These are phyloP conservation scores for Cenchrus americanus DNA, from an alignment of 176 grass and related monocot genomes.

Conservation along the genomic window DNA sequence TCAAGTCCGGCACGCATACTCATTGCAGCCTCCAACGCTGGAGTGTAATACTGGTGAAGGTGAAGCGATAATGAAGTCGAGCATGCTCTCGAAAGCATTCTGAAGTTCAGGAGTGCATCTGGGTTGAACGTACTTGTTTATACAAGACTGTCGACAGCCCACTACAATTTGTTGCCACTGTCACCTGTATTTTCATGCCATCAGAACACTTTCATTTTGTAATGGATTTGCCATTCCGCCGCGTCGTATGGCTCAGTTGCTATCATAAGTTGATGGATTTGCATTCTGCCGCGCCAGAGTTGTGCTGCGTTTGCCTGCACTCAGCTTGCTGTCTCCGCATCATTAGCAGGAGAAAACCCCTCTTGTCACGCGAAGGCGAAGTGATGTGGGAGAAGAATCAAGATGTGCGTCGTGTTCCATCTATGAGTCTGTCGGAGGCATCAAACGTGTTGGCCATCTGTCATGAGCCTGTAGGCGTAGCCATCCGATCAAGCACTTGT, in stretches of 20 bases:
- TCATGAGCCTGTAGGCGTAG: background rate
- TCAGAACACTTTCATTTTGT: background rate
- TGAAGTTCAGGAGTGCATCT: background rate
- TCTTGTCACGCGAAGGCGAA: no score
- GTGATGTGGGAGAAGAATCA: background rate
- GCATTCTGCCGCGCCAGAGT: no score
- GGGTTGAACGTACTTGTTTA: background rate
- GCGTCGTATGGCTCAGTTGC: no score
- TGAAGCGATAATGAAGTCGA: background rate
- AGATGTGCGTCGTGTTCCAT: background rate
- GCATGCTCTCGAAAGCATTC: background rate
- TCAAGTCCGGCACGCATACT: background rate
- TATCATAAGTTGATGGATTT: no score
- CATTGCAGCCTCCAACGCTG: background rate
- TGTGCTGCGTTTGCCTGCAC: no score
- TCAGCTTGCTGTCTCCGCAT: no score
- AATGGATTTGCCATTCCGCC: background rate
- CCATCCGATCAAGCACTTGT: background rate
- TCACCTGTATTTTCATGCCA: background rate
- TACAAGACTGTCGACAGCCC: background rate
- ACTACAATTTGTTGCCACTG: background rate
- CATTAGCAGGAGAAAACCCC: no score
- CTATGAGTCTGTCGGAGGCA: background rate
- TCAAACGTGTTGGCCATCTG: background rate
- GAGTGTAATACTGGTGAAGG: no score